Conservation (phyloP, 2,329 filamentous ascomycete species). For the Truncatella angustata region DNA sequence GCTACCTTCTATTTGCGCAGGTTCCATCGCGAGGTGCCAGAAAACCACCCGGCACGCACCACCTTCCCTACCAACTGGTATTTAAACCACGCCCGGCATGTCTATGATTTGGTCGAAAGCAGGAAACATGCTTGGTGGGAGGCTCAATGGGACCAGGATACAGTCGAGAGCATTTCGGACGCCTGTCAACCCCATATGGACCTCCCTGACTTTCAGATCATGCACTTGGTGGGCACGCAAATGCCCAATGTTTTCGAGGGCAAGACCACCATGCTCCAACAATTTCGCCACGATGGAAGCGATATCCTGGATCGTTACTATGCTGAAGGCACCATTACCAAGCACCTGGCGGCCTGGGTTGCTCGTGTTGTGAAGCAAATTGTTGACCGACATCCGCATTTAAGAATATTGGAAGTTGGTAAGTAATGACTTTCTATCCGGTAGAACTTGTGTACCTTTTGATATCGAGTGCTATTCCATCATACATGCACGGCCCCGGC, state of each 20-base stretch:
- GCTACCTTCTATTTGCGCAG: slow-evolving; percentile 14
- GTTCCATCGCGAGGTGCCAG: slow-evolving; percentile 10
- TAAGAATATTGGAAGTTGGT: slow-evolving; percentile 8
- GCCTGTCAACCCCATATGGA: slow-evolving; percentile 3
- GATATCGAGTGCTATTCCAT: not conserved
- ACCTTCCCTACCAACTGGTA: slow-evolving; percentile 10
- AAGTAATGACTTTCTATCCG: not conserved
- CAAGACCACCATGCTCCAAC: not conserved
- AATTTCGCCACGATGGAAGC: not conserved
- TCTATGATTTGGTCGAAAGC: not conserved
- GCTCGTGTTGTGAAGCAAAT: slow-evolving; percentile 9
- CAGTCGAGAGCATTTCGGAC: slow-evolving; percentile 8
- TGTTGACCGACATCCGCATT: slow-evolving; percentile 4
- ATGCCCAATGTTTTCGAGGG: not conserved
- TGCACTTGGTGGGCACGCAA: slow-evolving; percentile 1
- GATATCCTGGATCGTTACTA: slow-evolving; percentile 10
- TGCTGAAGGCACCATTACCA: slow-evolving; percentile 2
- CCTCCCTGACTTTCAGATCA: slow-evolving; percentile 13
- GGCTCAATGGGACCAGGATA: slow-evolving; percentile 13
- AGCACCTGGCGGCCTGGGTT: slow-evolving; percentile 7
- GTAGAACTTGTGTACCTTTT: not conserved
- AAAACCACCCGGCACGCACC: not conserved
- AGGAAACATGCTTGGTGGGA: slow-evolving; percentile 9
- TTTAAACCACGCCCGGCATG: slow-evolving; percentile 13
- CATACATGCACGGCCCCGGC: not conserved